Evolutionary conservation across 139 green algal species (phyloP).

Genomic region (Astrephomene gubernaculifera): DNA sequence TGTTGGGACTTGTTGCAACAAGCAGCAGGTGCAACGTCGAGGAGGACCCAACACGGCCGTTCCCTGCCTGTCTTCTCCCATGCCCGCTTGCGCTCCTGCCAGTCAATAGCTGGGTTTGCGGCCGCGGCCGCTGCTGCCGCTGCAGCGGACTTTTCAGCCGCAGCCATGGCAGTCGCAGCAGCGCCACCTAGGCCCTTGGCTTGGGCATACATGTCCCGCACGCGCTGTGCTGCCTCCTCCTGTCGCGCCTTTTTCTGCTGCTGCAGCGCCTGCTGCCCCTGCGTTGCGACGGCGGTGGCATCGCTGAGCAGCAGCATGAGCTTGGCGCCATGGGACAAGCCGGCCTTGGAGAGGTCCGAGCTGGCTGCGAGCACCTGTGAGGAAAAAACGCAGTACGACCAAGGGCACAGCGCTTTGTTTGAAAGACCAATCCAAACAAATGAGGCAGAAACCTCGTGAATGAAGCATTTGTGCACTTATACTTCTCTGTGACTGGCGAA

Average conservation of each 20-base stretch:
- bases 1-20: neutral
- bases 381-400: too few relatives aligned
- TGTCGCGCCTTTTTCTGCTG: constrained; percentile 41
- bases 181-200: constrained; percentile 24
- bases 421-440: too few relatives aligned
- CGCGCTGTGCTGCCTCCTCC: constrained; percentile 47
- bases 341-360: constrained; percentile 13
- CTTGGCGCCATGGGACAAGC: constrained; percentile 63
- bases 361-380: constrained; percentile 25
- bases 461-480: too few relatives aligned
- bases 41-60: too few relatives aligned
- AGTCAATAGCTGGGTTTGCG: neutral
- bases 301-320: constrained; percentile 73
- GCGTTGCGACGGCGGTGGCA: neutral
- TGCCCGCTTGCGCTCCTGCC: constrained; percentile 48
- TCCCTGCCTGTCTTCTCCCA: constrained; percentile 74
- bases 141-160: neutral
- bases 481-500: too few relatives aligned
- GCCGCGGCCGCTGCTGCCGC: neutral
- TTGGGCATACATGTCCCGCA: constrained; percentile 25
- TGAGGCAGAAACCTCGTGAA: too few relatives aligned
- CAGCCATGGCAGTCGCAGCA: neutral
- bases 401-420: too few relatives aligned
- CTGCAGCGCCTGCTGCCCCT: constrained; percentile 53
- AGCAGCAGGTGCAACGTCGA: neutral